Evolutionary conservation across 2,329 filamentous ascomycete species (phyloP), one percentile per base, ranked within the genome.

Genomic region (Aspergillus carbonarius): DNA sequence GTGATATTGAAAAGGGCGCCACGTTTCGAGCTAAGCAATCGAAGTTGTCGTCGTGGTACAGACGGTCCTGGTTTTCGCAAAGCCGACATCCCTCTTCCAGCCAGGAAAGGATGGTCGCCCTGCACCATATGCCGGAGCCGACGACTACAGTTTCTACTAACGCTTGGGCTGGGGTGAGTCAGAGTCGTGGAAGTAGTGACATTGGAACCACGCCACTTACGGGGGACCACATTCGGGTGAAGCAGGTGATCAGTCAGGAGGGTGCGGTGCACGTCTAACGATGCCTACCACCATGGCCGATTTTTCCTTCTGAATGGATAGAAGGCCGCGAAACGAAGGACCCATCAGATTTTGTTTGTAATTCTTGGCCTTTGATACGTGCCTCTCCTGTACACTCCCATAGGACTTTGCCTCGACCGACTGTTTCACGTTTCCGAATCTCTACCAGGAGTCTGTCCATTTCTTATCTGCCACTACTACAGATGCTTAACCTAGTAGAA

Each of bases 191-290:
- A 1, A 73, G 69, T 37, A 59, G 61, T 40, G 70, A 72, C 18
- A 51, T 66, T 18, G 60, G 59, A 0, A 35, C 32, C 12, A 54
- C 54, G 2, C 55, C 62, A n/a, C 27, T 34, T 5, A 57, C 35
- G 27, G 61, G 60, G 12, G 66, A 66, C 15, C 66, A 67, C 30
- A 74, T 75, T 50, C 68, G 66, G 34, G 65, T 75, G 5, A 72
- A 70, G 58, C 72, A 71, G 49, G 69, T 72, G 2, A 73, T 75
- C 39, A 67, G 62, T 39, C 72, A 74, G 60, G 66, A 72, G 57
- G 72, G 66, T 18, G 68, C 72, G 61, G 12, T 69, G 35, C 61
- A 67, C 9, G 23, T 61, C n/a, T 69, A 52, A 63, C 7, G n/a
- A 46, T 32, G 18, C 15, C 34, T 35, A 5, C 17, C 13, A 5